A percentile compares a stretch with the other conserved stretches of the same genome.
phyloP scores from a whole-genome alignment of 2,329 filamentous ascomycete genomes.

The Phoma sp. region DNA sequence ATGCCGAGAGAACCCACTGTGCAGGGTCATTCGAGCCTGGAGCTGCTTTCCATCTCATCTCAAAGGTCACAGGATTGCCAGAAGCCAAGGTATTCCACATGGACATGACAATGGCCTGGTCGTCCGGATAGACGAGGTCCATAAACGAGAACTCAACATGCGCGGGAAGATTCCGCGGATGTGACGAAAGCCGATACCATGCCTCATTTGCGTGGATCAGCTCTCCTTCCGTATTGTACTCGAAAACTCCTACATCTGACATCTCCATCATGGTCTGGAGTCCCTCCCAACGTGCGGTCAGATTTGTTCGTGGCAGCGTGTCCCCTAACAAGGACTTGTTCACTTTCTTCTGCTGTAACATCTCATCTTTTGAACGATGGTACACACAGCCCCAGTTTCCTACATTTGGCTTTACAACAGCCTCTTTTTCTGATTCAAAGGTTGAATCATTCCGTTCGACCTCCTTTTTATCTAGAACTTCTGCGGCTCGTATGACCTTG shows the following conservation, averaged over 20 bases:
- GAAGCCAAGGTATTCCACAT: conserved; percentile 40
- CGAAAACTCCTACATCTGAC: conserved; percentile 46
- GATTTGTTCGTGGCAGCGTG: conserved; percentile 20
- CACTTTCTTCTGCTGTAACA: conserved; percentile 10
- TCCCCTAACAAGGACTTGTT: conserved; percentile 4
- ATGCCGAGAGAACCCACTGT: conserved; percentile 41
- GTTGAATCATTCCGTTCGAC: neutral
- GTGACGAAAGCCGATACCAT: conserved; percentile 38
- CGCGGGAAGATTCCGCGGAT: conserved; percentile 27
- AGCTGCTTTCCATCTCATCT: conserved; percentile 44
- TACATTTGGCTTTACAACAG: neutral
- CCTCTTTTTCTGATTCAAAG: neutral
- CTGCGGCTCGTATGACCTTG: conserved; percentile 28
- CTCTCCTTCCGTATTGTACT: conserved; percentile 35
- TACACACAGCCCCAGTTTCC: conserved; percentile 2
- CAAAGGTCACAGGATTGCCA: conserved; percentile 40
- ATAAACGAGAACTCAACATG: conserved; percentile 40
- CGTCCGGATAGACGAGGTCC: conserved; percentile 39
- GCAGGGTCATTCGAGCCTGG: conserved; percentile 20
- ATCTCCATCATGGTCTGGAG: conserved; percentile 46
- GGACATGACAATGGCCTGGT: conserved; percentile 35
- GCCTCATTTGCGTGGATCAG: conserved; percentile 41
- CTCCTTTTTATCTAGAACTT: neutral
- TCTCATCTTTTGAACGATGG: conserved; percentile 17
- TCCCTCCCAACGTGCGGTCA: conserved; percentile 34